These are phyloP conservation scores for Mortierella sp. DNA, from an alignment of 371 early-diverging fungal genomes.

Conservation along the genomic window DNA sequence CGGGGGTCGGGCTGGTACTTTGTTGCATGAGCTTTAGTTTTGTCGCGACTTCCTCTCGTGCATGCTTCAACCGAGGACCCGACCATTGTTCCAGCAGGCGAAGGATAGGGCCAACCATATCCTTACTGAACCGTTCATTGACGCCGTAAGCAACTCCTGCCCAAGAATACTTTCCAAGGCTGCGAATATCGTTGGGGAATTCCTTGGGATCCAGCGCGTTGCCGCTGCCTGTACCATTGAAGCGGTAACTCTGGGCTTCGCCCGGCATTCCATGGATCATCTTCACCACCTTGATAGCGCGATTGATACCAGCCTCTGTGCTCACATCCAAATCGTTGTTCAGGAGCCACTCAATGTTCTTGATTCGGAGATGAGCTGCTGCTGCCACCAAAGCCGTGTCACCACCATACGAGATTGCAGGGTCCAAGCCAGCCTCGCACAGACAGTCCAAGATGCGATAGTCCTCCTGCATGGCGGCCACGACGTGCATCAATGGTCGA, in stretches of 20 bases:
- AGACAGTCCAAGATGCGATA: conserved; percentile 46
- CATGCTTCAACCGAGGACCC: conserved; percentile 9
- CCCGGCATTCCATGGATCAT: conserved; percentile 10
- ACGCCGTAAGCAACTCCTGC: conserved; percentile 33
- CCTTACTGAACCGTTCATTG: conserved; percentile 18
- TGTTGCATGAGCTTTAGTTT: conserved; percentile 32
- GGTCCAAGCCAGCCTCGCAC: conserved; percentile 44
- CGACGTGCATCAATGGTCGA: conserved; percentile 44
- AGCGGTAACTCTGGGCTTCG: neutral
- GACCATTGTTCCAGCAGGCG: conserved; percentile 44
- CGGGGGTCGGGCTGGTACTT: neutral
- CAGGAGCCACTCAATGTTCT: conserved; percentile 48
- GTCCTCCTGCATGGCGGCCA: conserved; percentile 55
- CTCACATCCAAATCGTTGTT: conserved; percentile 50
- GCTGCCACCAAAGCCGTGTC: conserved; percentile 43
- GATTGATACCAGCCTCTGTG: conserved; percentile 16
- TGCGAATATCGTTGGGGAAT: conserved; percentile 25
- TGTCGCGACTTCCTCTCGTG: conserved; percentile 34
- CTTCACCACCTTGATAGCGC: conserved; percentile 36
- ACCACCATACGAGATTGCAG: conserved; percentile 35
- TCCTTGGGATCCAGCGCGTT: conserved; percentile 11
- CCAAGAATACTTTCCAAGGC: conserved; percentile 42
- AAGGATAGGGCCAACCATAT: conserved; percentile 42
- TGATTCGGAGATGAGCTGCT: conserved; percentile 42
- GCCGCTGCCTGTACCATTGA: conserved; percentile 5